These are phyloP conservation scores for Adiantum capillusveneris DNA, from an alignment of 75 land plant genomes.

Conservation along the genomic window DNA sequence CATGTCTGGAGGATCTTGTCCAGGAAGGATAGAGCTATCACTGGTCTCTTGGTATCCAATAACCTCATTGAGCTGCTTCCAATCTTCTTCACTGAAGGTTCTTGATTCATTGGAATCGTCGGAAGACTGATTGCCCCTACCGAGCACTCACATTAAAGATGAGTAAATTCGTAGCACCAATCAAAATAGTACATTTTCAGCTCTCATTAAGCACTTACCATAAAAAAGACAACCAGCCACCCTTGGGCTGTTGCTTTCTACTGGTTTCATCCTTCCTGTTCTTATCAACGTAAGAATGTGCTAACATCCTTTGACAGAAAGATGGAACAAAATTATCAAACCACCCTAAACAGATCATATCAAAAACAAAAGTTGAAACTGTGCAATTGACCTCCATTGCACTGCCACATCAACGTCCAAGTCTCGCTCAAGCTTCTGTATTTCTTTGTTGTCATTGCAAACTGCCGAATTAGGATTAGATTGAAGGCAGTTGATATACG, in stretches of 20 bases:
- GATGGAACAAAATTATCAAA: neutral
- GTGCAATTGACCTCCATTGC: conserved; percentile 76
- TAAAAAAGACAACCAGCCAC: conserved; percentile 86
- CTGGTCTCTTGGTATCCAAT: conserved; percentile 82
- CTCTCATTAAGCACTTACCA: conserved; percentile 53
- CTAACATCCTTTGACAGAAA: conserved; percentile 63
- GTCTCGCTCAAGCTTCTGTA: conserved; percentile 68
- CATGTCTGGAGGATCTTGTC: conserved; percentile 38
- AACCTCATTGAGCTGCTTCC: conserved; percentile 66
- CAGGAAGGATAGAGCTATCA: conserved; percentile 29
- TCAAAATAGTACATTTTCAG: too few species aligned
- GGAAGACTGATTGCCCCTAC: conserved; percentile 16
- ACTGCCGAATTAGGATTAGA: conserved; percentile 43
- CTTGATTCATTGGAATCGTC: conserved; percentile 39
- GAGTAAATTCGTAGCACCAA: too few species aligned
- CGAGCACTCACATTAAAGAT: neutral
- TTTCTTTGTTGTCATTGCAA: conserved; percentile 68
- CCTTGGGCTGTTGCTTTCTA: conserved; percentile 34
- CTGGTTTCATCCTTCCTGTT: conserved; percentile 27
- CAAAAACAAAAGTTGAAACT: neutral
- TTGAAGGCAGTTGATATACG: conserved; percentile 67
- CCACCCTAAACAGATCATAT: neutral
- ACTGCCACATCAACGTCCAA: conserved; percentile 80
- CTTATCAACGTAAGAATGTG: conserved; percentile 81
- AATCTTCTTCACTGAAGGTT: conserved; percentile 66